Conservation (phyloP, 1,284 basidiomycete genomes). For the Cutaneotrichosporon arboriforme region DNA sequence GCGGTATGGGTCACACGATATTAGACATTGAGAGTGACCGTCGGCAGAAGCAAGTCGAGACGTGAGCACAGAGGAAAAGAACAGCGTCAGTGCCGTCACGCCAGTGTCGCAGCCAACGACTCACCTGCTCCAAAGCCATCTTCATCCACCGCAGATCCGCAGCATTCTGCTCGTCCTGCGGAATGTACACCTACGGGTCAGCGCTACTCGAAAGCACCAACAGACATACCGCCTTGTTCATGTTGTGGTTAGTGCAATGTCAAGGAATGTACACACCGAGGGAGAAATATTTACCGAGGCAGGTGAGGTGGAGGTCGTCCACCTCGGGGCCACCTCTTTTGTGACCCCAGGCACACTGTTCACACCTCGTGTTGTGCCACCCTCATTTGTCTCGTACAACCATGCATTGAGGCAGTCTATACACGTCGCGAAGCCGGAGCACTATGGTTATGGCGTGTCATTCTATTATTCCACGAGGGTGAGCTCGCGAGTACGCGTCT, state of each 20-base stretch:
- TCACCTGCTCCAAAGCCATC: conserved; percentile 46
- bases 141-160: conserved; percentile 47
- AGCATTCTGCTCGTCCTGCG: conserved; percentile 39
- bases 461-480: conserved; percentile 38
- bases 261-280: neutral
- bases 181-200: conserved; percentile 35
- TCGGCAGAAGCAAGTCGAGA: neutral
- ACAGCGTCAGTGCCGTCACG: neutral
- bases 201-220: too few species aligned
- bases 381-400: neutral
- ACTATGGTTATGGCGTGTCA: neutral
- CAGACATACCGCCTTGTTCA: conserved; percentile 17
- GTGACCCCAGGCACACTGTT: neutral
- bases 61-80: too few species aligned
- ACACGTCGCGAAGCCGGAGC: neutral
- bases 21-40: too few species aligned
- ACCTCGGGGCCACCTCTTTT: too few species aligned
- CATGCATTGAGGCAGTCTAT: neutral
- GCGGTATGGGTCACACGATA: too few species aligned
- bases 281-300: neutral
- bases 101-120: conserved; percentile 5
- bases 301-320: conserved; percentile 2
- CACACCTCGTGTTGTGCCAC: neutral
- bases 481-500: conserved; percentile 47
- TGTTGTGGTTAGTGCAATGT: neutral